These are phyloP conservation scores for Leucosporidium creatinivorum DNA, from an alignment of 768 basidiomycete species.

Conservation along the genomic window DNA sequence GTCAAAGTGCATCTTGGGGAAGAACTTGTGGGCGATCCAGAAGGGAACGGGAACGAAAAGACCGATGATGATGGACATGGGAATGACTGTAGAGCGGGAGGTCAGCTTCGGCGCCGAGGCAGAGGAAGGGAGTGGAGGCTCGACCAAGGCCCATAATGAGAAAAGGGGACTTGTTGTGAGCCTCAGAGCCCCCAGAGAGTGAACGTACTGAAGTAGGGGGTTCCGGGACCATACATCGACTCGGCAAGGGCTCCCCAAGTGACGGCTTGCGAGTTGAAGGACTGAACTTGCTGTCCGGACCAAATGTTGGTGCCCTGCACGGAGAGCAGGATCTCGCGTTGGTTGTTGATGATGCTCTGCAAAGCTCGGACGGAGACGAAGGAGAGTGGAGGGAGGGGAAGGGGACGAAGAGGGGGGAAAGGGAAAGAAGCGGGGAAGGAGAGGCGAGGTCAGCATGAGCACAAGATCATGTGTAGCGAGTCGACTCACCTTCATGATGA, in stretches of 20 bases:
- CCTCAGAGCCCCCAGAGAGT: neutral
- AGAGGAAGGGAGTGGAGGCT: too few relatives aligned
- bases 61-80: conserved; percentile 49
- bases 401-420: neutral
- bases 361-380: too few relatives aligned
- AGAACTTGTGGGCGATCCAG: conserved; percentile 49
- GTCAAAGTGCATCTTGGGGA: conserved; percentile 48
- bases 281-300: conserved; percentile 50
- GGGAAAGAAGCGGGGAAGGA: neutral
- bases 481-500: conserved; percentile 54
- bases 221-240: neutral
- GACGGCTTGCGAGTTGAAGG: conserved; percentile 52
- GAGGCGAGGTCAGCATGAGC: conserved; percentile 41
- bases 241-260: conserved; percentile 53
- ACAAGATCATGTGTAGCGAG: conserved; percentile 42
- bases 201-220: neutral
- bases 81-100: conserved; percentile 47
- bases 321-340: conserved; percentile 51
- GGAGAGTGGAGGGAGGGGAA: neutral
- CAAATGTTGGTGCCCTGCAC: conserved; percentile 55
- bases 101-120: too few relatives aligned
- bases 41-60: conserved; percentile 53
- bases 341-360: conserved; percentile 47
- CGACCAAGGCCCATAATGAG: too few relatives aligned
- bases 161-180: too few relatives aligned